Evolutionary conservation across 2,329 filamentous ascomycete species (phyloP), one percentile per base, ranked within the genome.

Genomic region (Talaromyces pinophilus): DNA sequence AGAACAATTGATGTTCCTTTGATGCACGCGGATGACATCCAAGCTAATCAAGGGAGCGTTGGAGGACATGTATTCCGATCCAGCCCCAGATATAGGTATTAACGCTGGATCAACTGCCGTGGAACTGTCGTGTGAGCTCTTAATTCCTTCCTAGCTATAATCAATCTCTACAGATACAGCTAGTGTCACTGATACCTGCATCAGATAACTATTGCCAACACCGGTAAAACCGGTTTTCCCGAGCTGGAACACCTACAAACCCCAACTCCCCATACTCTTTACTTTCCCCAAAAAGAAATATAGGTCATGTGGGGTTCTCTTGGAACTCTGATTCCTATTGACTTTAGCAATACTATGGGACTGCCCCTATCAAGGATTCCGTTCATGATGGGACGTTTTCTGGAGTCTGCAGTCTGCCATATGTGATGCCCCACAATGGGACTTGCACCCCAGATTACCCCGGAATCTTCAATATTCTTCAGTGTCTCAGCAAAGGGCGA

Each of bases 381-480:
- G 25, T n/a, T n/a, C 13, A 17, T 15, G 11, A 48, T 48, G 22
- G 19, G 46, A 48, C 22, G n/a, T 17, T 28, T 30, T 28, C 22
- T 17, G 25, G 13, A n/a, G 13, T 28, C 48, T 28, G 48, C 13
- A 5, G 22, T 30, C 4, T 28, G 25, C 25, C 13, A 30, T 30
- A 30, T 17, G 15, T 8, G 22, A 30, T 50, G 48, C 48, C 48
- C 48, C 48, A 52, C 48, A 52, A 52, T 52, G 48, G 46, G 48
- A 30, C 48, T 52, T 6, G 10, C 48, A 28, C 48, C 48, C 48
- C 48, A 52, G 48, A 52, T 52, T 52, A 52, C 48, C 48, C 48
- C 48, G 15, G 48, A 30, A 50, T 50, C 19, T 50, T 5, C 48
- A 30, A 30, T 7, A 11, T 30, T 7, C 5, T 17, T 52, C 25